Percentiles rank a stretch among this genome's conserved stretches.
These are phyloP conservation scores for Rubia balearica DNA, from an alignment of 305 asterid genomes.

Conservation along the genomic window DNA sequence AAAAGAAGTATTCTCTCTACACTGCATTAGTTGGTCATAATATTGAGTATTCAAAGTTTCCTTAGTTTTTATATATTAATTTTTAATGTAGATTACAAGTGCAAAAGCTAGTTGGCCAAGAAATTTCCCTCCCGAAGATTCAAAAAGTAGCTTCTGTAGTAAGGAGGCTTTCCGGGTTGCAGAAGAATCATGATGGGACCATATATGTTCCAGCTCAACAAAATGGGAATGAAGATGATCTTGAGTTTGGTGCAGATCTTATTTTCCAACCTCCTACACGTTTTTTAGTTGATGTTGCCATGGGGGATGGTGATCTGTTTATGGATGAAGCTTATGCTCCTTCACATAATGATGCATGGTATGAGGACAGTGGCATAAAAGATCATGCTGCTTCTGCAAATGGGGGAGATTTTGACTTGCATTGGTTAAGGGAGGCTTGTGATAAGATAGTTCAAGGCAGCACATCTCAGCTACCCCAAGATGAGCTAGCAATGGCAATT, in stretches of 20 bases:
- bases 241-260: conserved; percentile 88
- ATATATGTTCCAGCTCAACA: conserved; percentile 28
- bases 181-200: conserved; percentile 36
- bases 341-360: conserved; percentile 36
- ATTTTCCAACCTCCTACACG: conserved; percentile 69
- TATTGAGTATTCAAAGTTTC: not conserved
- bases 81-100: conserved; percentile 51
- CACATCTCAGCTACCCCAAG: conserved; percentile 77
- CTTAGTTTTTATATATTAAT: not conserved
- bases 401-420: conserved; percentile 58
- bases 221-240: conserved; percentile 38
- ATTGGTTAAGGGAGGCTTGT: conserved; percentile 84
- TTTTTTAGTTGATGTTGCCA: conserved; percentile 57
- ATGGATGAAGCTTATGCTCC: conserved; percentile 40
- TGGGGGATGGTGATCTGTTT: conserved; percentile 43
- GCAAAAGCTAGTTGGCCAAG: conserved; percentile 66
- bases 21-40: not conserved
- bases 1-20: conserved; percentile 41
- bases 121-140: conserved; percentile 42
- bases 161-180: conserved; percentile 54
- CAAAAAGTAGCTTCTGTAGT: conserved; percentile 55
- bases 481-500: conserved; percentile 93
- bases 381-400: conserved; percentile 28
- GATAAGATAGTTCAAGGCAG: conserved; percentile 60
- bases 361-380: conserved; percentile 30